phyloP scores from a whole-genome alignment of 306 rosid species.

The Sphenostylis stenocarpa region DNA sequence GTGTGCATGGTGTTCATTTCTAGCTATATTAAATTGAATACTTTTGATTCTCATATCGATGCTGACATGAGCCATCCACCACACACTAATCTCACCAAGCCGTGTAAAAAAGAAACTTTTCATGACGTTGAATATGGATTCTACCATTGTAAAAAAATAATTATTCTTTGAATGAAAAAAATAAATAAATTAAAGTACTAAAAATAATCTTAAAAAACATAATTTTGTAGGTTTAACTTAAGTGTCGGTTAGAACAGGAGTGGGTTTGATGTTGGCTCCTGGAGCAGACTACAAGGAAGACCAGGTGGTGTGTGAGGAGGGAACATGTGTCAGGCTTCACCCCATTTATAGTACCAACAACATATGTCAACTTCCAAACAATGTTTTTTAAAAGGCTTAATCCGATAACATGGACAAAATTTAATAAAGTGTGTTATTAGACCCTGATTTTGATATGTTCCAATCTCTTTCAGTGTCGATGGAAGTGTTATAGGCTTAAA shows the following conservation, averaged over 20 bases:
- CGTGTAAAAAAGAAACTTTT: neutral
- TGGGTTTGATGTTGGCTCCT: neutral
- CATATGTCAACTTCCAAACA: neutral
- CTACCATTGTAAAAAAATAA: neutral
- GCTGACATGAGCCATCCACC: neutral
- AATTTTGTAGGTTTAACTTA: too few relatives aligned
- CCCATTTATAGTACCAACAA: neutral
- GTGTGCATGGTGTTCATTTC: conserved; percentile 3
- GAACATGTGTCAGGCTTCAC: neutral
- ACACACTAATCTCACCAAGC: neutral
- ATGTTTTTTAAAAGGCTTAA: neutral
- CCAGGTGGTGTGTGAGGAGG: neutral
- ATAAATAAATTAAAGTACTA: neutral
- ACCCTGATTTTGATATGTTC: too few relatives aligned
- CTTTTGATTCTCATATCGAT: neutral
- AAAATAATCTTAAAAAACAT: neutral
- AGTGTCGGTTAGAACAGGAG: too few relatives aligned
- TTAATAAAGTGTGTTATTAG: neutral
- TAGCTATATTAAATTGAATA: neutral
- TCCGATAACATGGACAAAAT: neutral
- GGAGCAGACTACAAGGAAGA: neutral
- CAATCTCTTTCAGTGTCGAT: too few relatives aligned
- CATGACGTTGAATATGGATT: neutral
- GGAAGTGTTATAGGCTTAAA: too few relatives aligned
- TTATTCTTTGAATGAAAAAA: neutral